phyloP scores from a whole-genome alignment of 768 basidiomycete genomes.

The Rhodosporidiobolus odoratus region DNA sequence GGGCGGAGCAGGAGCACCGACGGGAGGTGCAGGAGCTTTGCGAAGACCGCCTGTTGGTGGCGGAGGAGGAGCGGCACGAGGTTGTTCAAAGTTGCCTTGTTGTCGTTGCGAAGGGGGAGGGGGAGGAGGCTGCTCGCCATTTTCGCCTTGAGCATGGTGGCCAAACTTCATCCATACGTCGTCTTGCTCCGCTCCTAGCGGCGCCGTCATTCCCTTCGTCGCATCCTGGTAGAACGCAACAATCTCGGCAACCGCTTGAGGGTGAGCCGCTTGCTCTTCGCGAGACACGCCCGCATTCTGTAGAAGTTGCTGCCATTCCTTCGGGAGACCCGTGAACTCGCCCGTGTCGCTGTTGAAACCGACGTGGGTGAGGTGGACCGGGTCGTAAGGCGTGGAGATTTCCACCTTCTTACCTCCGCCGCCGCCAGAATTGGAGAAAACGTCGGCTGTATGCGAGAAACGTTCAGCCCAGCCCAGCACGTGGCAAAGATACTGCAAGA shows the following conservation, averaged over 20 bases:
- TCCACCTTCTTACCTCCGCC: constrained; percentile 51
- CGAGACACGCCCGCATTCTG: constrained; percentile 87
- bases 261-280: constrained; percentile 92
- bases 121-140: background rate
- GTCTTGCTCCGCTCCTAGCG: constrained; percentile 47
- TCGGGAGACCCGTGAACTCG: constrained; percentile 94
- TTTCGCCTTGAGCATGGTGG: constrained; percentile 1
- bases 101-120: constrained; percentile 3
- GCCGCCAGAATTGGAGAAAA: constrained; percentile 29
- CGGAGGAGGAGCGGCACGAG: constrained; percentile 37
- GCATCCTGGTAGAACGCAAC: constrained; percentile 86
- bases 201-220: constrained; percentile 52
- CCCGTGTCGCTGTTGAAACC: constrained; percentile 98
- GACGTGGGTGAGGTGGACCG: constrained; percentile 97
- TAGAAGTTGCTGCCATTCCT: constrained; percentile 97
- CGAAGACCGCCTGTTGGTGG: constrained; percentile 28
- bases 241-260: constrained; percentile 95
- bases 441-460: constrained; percentile 27
- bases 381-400: constrained; percentile 97
- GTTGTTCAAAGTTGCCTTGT: constrained; percentile 32
- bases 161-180: constrained; percentile 72
- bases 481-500: background rate
- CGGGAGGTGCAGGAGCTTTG: constrained; percentile 32
- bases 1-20: constrained; percentile 12
- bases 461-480: background rate